Evolutionary conservation across 768 basidiomycete genomes (phyloP), one percentile per base, ranked within the genome.

Genomic region (Phlebiopsis flavidoalba): DNA sequence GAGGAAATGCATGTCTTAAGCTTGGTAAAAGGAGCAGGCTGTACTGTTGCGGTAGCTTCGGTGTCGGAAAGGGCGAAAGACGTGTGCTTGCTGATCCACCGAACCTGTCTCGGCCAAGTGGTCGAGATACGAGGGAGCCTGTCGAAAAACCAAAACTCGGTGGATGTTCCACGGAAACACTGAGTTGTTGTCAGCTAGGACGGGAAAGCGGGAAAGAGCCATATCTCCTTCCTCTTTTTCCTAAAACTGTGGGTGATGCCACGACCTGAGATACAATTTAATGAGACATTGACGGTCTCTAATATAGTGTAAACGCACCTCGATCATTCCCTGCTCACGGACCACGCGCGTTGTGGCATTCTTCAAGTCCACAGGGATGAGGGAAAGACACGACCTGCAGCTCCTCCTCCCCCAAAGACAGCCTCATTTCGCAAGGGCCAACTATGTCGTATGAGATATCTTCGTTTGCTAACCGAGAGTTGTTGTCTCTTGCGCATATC

Each of bases 131-230:
- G 37, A 51, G 58, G 58, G 14, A 59, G 46, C 10, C 36, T 21
- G 10, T 36, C 8, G 17, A 59, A 24, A n/a, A n/a, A n/a, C n/a
- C 19, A 1, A 17, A 8, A 59, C 21, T 40, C 58, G 46, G 22
- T 59, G 58, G 3, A 59, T 8, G 36, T 59, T 59, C 58, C 58
- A 59, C 11, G 56, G 24, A 31, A 45, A 26, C 12, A 12, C 24
- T 15, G 7, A 35, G 11, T 19, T 33, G 12, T 33, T 26, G 3
- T 5, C 12, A 5, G n/a, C 56, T 3, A 49, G 19, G 10, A 52
- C n/a, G 24, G 51, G 56, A 11, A 22, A 57, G 26, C 46, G 45
- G 31, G 21, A 14, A 47, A 57, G 19, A 14, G 31, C 31, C 1
- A 19, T 8, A 3, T 24, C 5, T 24, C 24, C 4, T 1, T 3